A percentile compares a stretch with the other conserved stretches of the same genome.
Evolutionary conservation across 306 rosid genomes (phyloP).

Genomic region (Prunus davidiana): DNA sequence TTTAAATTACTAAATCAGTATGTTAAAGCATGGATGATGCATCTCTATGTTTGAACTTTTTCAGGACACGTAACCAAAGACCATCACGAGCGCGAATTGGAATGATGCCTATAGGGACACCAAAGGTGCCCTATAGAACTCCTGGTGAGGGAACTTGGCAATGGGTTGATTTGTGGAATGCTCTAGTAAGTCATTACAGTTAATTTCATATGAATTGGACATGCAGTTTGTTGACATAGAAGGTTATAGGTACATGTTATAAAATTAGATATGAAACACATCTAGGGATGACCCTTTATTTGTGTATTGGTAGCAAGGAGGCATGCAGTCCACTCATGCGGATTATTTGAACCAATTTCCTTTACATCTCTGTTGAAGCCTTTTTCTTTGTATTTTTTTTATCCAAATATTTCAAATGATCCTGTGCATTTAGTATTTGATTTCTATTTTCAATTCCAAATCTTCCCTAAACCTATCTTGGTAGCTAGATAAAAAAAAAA

Average conservation of each 20-base stretch:
- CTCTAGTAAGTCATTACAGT: slow-evolving; percentile 62
- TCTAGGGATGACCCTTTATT: background rate
- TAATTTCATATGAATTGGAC: background rate
- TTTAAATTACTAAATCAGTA: slow-evolving; percentile 7
- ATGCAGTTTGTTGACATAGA: background rate
- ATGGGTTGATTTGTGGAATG: slow-evolving; percentile 99
- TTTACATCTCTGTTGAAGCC: background rate
- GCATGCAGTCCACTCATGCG: background rate
- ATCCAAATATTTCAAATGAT: background rate
- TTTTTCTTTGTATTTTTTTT: background rate
- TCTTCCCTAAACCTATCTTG: background rate
- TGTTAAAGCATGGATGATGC: slow-evolving; percentile 19
- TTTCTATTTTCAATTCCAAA: background rate
- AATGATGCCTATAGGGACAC: slow-evolving; percentile 97
- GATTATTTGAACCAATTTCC: background rate
- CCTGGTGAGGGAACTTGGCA: slow-evolving; percentile 94
- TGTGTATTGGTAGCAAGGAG: background rate
- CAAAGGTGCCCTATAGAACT: slow-evolving; percentile 77
- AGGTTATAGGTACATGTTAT: background rate
- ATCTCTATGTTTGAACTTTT: slow-evolving; percentile 21
- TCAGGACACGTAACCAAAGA: slow-evolving; percentile 49
- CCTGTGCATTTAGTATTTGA: background rate
- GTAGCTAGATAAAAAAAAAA: background rate
- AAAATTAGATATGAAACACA: background rate
- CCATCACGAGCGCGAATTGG: slow-evolving; percentile 54